Base-by-base conservation (phyloP, 495 filamentous ascomycete species). In the Xylaria palmicola region DNA sequence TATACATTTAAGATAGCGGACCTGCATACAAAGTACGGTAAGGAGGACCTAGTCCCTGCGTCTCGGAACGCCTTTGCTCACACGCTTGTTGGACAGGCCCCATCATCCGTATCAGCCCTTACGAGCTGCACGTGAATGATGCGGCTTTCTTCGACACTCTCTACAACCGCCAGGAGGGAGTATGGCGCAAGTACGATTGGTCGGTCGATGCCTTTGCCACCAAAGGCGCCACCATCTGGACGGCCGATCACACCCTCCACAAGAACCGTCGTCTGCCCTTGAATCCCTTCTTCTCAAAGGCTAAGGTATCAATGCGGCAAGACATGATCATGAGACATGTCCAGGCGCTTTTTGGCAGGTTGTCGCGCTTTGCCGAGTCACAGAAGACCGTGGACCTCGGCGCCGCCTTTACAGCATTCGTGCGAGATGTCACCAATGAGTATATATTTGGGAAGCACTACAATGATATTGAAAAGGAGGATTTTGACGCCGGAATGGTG, bases 21-120 rank as follows among this genome's bases (percentile, higher is more conserved):
- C 34, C 47, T 73, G 50, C 68, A 64, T 56, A 64, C 59, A 45
- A 32, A 60, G 43, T 64, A 64, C 50, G 63, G 63, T 64, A 37
- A 60, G 69, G 40, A 50, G 53, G 44, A 56, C 26, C 30, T 67
- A 64, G 8, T 50, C 55, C 49, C 32, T 9, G 49, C 12, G 17
- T 59, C 24, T 49, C 30, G 39, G 30, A 55, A 49, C 48, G 20
- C 44, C 44, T 40, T 52, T 51, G 39, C 58, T 53, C 36, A 53
- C 58, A 15, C 44, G 45, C 60, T 34, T 63, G 29, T 24, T 20
- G 9, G 24, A 40, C 37, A 73, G 69, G 72, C 26, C 69, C 71
- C 10, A 72, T 75, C 12, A 61, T 75, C 40, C 67, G 71, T 29
- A 75, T 72, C 52, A 69, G 64, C 45, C 72, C 72, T 1, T 30